Conservation (phyloP, 345 rosid genomes). For the Gossypium anomalum region DNA sequence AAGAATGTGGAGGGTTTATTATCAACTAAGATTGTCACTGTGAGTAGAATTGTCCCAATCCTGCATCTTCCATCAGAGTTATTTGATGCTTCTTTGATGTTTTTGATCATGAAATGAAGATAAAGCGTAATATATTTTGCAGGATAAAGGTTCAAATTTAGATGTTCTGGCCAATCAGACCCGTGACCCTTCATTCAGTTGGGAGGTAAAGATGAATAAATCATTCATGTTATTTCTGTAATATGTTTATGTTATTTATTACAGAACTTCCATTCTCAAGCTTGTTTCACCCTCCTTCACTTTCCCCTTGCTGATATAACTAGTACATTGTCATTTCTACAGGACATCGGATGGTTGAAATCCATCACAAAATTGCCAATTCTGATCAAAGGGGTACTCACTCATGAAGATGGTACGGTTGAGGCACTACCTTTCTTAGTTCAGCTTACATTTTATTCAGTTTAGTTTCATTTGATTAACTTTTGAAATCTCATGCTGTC, state of each 20-base stretch:
- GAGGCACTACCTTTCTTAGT: neutral
- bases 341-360: constrained; percentile 79
- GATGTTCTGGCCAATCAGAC: constrained; percentile 40
- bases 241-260: neutral
- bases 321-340: constrained; percentile 14
- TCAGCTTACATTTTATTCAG: neutral
- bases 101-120: neutral
- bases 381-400: constrained; percentile 73
- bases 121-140: constrained; percentile 7
- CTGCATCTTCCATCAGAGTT: neutral
- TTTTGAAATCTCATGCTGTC: neutral
- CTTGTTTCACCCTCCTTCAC: neutral
- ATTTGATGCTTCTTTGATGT: neutral
- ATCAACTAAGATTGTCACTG: constrained; percentile 40
- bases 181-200: constrained; percentile 57
- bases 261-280: neutral
- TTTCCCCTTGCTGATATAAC: neutral
- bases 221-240: neutral
- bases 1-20: constrained; percentile 72
- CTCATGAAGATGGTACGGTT: constrained; percentile 70
- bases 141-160: constrained; percentile 57
- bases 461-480: neutral
- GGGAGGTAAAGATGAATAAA: constrained; percentile 49
- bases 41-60: constrained; percentile 34
- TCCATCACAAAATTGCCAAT: constrained; percentile 76